Percentiles rank a stretch among this genome's conserved stretches.
Conservation (phyloP, 257 asterid genomes). For the Coffea canephora region DNA sequence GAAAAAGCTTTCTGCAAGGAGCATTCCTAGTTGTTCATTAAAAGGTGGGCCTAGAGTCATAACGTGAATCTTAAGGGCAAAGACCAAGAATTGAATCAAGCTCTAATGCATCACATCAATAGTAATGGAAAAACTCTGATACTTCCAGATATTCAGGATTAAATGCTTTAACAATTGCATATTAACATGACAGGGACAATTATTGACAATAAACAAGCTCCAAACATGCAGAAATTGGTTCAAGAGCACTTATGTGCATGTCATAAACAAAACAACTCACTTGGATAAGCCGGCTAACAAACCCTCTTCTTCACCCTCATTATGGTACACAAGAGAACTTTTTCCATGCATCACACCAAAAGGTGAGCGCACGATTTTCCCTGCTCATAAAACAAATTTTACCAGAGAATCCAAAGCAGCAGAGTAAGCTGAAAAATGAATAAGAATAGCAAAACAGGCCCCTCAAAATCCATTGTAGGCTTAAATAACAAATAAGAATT, state of each 20-base stretch:
- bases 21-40: background rate
- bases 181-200: background rate
- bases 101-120: background rate
- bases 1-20: background rate
- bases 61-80: background rate
- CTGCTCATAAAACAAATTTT: conserved; percentile 32
- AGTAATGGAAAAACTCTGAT: no score
- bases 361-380: conserved; percentile 82
- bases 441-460: background rate
- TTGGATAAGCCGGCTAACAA: conserved; percentile 81
- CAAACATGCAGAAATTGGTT: background rate
- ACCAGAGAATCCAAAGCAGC: background rate
- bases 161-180: background rate
- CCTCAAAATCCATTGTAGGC: no score
- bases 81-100: background rate
- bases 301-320: conserved; percentile 90
- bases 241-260: background rate
- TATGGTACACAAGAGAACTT: conserved; percentile 81
- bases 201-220: background rate
- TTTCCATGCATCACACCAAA: conserved; percentile 91
- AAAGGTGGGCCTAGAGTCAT: background rate
- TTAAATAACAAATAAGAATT: background rate
- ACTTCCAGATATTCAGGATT: background rate
- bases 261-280: conserved; percentile 41
- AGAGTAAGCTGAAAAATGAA: background rate